Evolutionary conservation across 352 stramenopile species (phyloP), one percentile per base, ranked within the genome.

Genomic region (Phytophthora colocasiae): DNA sequence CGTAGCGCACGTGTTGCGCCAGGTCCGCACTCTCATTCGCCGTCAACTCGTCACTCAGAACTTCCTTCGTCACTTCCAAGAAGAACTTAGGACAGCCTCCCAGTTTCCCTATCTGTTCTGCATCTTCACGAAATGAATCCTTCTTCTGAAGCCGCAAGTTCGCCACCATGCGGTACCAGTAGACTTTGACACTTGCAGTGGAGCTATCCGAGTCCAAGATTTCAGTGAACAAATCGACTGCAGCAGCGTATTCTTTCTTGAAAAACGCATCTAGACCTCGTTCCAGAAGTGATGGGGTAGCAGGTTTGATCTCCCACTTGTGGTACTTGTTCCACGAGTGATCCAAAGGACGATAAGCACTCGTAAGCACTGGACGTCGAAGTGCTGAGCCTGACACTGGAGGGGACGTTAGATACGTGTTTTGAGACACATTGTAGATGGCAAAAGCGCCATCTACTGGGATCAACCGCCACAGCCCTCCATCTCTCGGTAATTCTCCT

Each of bases 101-200:
- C 17, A 71, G 43, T 31, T 62, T 55, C 7, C 31, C n/a, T 2
- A 71, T 14, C 34, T 34, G 1, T 4, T 71, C 48, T 10, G 26
- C 63, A 24, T 71, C 63, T 36, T 59, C 48, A 22, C 48, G 48
- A 34, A 71, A 66, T 22, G 41, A 19, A 1, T 71, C 49, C n/a
- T 66, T 71, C 31, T 71, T 52, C n/a, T 66, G 56, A 6, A 71
- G 46, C 1, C 43, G 43, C 41, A 71, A 51, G 34, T 66, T 59
- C 5, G 56, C 55, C 41, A 71, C 34, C 63, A 71, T 66, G 15
- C 63, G 63, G 34, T 66, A 71, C 63, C 56, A 71, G 27, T 66
- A 66, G 2, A 66, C 36, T 36, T 71, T 71, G 17, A 51, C 22
- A 19, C 39, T 52, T 8, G 41, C 63, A 2, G 63, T 61, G 43